A percentile compares a stretch with the other conserved stretches of the same genome.
Evolutionary conservation across 768 basidiomycete genomes (phyloP).

Genomic region (Leccinum longicurvipes): DNA sequence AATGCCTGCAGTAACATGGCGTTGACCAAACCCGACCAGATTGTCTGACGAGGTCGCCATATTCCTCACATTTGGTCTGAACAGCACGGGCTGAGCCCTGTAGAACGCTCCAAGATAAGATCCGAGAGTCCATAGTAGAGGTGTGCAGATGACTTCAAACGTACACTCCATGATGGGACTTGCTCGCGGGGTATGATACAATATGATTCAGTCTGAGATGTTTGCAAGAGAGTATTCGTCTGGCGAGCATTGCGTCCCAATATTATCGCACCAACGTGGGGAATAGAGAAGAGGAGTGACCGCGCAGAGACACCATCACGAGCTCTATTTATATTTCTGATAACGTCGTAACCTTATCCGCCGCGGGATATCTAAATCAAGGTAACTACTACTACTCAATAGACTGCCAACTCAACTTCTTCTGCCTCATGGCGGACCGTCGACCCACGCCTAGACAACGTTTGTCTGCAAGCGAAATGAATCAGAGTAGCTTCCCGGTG

Average conservation of each 20-base stretch:
- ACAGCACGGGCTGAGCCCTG: neutral
- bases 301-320: neutral
- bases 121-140: neutral
- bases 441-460: neutral
- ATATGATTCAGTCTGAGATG: neutral
- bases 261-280: neutral
- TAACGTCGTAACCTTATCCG: neutral
- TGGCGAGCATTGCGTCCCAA: conserved; percentile 10
- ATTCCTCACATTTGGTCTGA: conserved; percentile 7
- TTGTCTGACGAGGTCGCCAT: conserved; percentile 23
- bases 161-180: conserved; percentile 7
- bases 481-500: conserved; percentile 33
- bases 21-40: conserved; percentile 37
- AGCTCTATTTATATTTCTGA: neutral
- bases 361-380: too few relatives aligned
- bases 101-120: neutral
- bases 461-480: neutral
- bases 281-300: neutral
- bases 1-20: conserved; percentile 46
- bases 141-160: conserved; percentile 3
- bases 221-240: conserved; percentile 6
- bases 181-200: neutral
- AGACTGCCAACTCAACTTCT: too few relatives aligned
- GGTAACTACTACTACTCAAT: too few relatives aligned
- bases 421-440: neutral